Conservation (phyloP, 345 rosid genomes). For the Salix suchowensis region DNA sequence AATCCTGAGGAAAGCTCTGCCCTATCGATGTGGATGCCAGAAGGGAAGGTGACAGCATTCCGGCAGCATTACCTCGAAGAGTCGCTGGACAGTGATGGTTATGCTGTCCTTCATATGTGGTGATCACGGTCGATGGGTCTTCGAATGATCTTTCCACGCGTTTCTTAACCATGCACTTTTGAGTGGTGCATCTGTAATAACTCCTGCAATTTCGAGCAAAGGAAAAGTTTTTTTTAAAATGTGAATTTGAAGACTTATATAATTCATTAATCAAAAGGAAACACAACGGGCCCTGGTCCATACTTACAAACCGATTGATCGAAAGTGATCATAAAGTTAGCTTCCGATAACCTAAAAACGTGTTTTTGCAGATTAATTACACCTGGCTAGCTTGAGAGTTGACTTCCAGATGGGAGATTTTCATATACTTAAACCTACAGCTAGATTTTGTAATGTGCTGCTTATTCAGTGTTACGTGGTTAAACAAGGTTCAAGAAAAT, state of each 20-base stretch:
- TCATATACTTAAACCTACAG: neutral
- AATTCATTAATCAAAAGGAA: too few relatives aligned
- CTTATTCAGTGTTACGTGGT: neutral
- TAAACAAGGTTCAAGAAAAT: neutral
- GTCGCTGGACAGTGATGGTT: constrained; percentile 71
- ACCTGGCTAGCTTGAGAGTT: neutral
- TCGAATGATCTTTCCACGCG: constrained; percentile 84
- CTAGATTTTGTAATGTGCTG: neutral
- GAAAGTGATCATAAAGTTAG: too few relatives aligned
- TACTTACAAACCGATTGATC: too few relatives aligned
- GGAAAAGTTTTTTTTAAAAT: neutral
- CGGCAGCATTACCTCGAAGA: constrained; percentile 54
- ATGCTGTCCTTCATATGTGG: constrained; percentile 90
- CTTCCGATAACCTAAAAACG: neutral
- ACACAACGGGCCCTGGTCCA: too few relatives aligned
- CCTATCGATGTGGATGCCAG: constrained; percentile 14
- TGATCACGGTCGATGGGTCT: constrained; percentile 82
- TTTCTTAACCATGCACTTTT: constrained; percentile 81
- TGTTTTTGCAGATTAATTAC: neutral
- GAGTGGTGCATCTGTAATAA: constrained; percentile 89
- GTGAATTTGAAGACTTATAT: neutral
- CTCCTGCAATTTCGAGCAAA: constrained; percentile 43
- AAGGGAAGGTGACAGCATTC: constrained; percentile 37
- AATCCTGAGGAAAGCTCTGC: constrained; percentile 21
- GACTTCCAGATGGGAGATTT: neutral